phyloP scores from a whole-genome alignment of 1,139 yeast genomes.

The Magnusiomyces sp. region DNA sequence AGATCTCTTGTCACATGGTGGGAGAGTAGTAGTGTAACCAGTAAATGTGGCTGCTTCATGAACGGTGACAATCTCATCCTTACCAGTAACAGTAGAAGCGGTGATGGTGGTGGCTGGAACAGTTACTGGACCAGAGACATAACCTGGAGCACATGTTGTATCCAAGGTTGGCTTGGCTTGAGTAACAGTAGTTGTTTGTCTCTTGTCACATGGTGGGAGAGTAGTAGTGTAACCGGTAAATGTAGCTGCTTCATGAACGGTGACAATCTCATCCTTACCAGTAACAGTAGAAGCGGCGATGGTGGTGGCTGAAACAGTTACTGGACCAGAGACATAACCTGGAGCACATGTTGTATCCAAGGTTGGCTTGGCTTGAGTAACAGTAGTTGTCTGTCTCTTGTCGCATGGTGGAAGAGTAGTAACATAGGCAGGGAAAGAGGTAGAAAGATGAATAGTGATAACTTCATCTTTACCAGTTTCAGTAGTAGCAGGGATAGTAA shows the following conservation, averaged over 20 bases:
- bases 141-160: conserved; percentile 13
- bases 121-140: not conserved
- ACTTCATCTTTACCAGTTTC: conserved; percentile 10
- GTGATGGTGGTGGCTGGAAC: not conserved
- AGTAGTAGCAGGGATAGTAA: conserved; percentile 3
- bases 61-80: conserved; percentile 8
- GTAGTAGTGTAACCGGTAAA: conserved; percentile 16
- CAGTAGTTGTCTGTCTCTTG: no score
- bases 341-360: conserved; percentile 5
- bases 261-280: conserved; percentile 4
- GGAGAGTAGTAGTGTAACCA: conserved; percentile 15
- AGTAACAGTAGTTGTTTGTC: not conserved
- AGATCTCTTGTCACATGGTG: conserved; percentile 10
- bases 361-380: no score
- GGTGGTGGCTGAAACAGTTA: conserved; percentile 1
- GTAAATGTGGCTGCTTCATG: conserved; percentile 14
- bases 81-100: conserved; percentile 11
- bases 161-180: not conserved
- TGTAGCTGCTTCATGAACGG: conserved; percentile 15
- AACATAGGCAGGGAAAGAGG: no score
- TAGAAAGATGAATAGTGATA: no score
- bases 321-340: conserved; percentile 9
- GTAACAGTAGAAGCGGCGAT: conserved; percentile 10
- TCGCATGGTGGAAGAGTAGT: no score
- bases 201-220: conserved; percentile 11